Evolutionary conservation across 1,284 basidiomycete genomes (phyloP), one percentile per base, ranked within the genome.

Genomic region (Entoloma clypeatum): DNA sequence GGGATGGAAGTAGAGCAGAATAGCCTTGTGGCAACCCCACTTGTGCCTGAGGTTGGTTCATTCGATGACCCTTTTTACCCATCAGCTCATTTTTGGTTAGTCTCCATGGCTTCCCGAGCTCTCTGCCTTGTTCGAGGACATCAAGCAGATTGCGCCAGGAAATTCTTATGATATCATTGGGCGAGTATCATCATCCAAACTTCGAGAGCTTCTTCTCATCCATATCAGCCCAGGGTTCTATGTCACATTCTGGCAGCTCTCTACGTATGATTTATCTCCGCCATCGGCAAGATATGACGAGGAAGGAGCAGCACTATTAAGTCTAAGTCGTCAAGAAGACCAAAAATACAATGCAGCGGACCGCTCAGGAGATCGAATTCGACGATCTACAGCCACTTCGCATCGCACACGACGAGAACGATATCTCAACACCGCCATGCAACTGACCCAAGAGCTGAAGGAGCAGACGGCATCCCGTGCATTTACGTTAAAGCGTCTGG

Each of bases 171-270:
- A 84, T 26, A 62, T 80, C 36, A 76, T 92, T 50, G 87, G 89
- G 88, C 90, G 56, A 51, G 79, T 61, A 7, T 6, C 17, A 38
- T 22, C 1, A 14, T 23, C 32, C 25, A 23, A 19, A 19, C 33
- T 17, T 11, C 39, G 31, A 29, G n/a, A 36, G 36, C 9, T n/a
- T 30, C 25, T 28, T 39, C 13, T 44, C 40, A 41, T 51, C 5
- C 27, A 44, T 4, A 14, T 29, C 26, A 93, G 92, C 4, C 82
- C 89, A 23, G 86, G 81, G 2, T 97, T 97, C 66, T 94, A 92
- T 53, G 67, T 90, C 29, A 92, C 92, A 0, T 98, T 96, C 66
- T 97, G 94, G 94, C 92, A 95, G 59, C 62, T 97, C 40, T 86
- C 88, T 0, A 85, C 86, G 18, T 89, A 91, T 52, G 94, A 98